Evolutionary conservation across 345 rosid genomes (phyloP).

Genomic region (Passiflora organensis): DNA sequence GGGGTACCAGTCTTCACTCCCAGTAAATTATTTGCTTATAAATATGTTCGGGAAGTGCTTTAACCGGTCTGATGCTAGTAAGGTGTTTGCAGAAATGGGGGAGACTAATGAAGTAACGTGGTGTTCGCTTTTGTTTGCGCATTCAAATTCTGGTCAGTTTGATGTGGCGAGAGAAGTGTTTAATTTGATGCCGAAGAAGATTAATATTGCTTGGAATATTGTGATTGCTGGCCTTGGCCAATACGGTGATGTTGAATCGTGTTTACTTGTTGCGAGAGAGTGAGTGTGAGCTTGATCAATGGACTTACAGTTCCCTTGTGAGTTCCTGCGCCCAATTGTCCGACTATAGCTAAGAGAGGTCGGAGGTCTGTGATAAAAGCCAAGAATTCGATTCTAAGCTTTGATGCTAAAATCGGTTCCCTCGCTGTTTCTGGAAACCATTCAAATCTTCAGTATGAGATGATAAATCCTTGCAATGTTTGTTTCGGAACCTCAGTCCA

Average conservation of each 20-base stretch:
- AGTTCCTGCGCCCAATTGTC: constrained; percentile 46
- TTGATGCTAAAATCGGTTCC: constrained; percentile 56
- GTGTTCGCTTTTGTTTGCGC: constrained; percentile 77
- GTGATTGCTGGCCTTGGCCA: constrained; percentile 59
- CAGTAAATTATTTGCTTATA: constrained; percentile 60
- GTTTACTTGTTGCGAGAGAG: constrained; percentile 44
- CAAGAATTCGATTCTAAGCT: constrained; percentile 59
- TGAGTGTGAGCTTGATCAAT: constrained; percentile 54
- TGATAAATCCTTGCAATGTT: constrained; percentile 33
- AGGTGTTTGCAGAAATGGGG: constrained; percentile 50
- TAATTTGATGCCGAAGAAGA: constrained; percentile 43
- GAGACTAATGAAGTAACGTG: constrained; percentile 63
- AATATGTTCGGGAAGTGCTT: constrained; percentile 79
- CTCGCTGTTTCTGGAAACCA: constrained; percentile 45
- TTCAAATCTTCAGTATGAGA: constrained; percentile 42
- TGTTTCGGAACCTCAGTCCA: constrained; percentile 9
- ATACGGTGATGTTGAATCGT: constrained; percentile 41
- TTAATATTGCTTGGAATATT: constrained; percentile 65
- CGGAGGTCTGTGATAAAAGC: constrained; percentile 62
- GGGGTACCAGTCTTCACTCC: constrained; percentile 39
- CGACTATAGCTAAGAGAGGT: constrained; percentile 52
- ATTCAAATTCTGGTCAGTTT: constrained; percentile 39
- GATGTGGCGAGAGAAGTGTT: constrained; percentile 39
- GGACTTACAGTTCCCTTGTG: constrained; percentile 67
- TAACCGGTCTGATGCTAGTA: constrained; percentile 38